phyloP scores from a whole-genome alignment of 2,329 filamentous ascomycete genomes.

The Diaporthe nobilis region DNA sequence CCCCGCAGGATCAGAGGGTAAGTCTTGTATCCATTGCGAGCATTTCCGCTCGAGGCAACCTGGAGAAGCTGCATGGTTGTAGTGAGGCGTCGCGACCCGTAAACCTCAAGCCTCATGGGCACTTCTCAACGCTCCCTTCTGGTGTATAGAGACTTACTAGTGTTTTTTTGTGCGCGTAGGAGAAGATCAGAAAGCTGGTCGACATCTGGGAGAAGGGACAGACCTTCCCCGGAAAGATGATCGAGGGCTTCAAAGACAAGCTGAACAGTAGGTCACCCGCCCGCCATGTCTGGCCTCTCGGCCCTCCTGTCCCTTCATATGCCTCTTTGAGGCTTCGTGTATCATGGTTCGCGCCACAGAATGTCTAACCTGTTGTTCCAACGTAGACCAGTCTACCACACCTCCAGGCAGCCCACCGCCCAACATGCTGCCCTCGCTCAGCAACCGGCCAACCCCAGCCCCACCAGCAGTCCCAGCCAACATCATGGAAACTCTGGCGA shows the following conservation, averaged over 20 bases:
- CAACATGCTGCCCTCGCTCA: slow-evolving; percentile 58
- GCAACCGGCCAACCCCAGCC: slow-evolving; percentile 54
- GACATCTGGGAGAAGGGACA: slow-evolving; percentile 98
- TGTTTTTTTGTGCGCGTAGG: slow-evolving; percentile 71
- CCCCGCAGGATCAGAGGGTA: slow-evolving; percentile 97
- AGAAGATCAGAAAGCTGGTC: slow-evolving; percentile 95
- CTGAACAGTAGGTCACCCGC: slow-evolving; percentile 60
- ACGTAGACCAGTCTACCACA: slow-evolving; percentile 78
- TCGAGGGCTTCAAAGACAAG: slow-evolving; percentile 86
- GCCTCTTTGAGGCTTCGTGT: background rate
- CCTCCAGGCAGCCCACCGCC: slow-evolving; percentile 74
- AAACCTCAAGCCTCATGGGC: slow-evolving; percentile 30
- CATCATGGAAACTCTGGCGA: slow-evolving; percentile 84
- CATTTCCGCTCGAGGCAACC: slow-evolving; percentile 28
- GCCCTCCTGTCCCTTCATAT: slow-evolving; percentile 29
- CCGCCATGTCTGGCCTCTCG: slow-evolving; percentile 26
- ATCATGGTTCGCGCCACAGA: slow-evolving; percentile 20
- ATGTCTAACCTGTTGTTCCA: slow-evolving; percentile 57
- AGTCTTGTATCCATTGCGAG: slow-evolving; percentile 58
- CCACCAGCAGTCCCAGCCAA: slow-evolving; percentile 61
- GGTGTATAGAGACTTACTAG: slow-evolving; percentile 56
- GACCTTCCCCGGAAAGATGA: slow-evolving; percentile 87
- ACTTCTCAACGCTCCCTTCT: slow-evolving; percentile 44
- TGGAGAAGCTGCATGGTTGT: slow-evolving; percentile 39
- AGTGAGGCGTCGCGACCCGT: slow-evolving; percentile 41